phyloP scores from a whole-genome alignment of 768 basidiomycete genomes.

The Nidularia pulvinata region DNA sequence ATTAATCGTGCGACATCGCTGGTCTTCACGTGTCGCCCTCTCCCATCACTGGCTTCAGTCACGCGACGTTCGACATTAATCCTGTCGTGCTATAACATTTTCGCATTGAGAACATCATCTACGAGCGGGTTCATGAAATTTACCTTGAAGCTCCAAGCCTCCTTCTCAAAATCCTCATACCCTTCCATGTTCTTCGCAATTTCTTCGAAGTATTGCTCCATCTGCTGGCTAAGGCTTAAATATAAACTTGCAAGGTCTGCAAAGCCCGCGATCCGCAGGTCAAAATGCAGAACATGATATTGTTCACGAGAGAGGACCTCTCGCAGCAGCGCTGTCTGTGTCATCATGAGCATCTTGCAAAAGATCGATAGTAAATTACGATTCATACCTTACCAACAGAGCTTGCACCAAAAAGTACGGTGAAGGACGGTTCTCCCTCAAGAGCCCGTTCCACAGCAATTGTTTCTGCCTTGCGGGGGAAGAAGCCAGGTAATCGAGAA shows the following conservation, averaged over 20 bases:
- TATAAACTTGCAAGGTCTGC: conserved; percentile 81
- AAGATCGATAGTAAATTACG: background rate
- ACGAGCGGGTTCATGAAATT: too few relatives aligned
- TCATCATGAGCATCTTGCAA: background rate
- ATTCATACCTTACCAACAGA: conserved; percentile 72
- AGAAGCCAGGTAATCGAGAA: conserved; percentile 74
- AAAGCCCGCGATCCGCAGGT: conserved; percentile 83
- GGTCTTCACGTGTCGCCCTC: conserved; percentile 58
- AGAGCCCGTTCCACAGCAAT: conserved; percentile 64
- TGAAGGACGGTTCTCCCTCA: conserved; percentile 76
- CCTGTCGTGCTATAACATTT: conserved; percentile 63
- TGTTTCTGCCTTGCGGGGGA: conserved; percentile 66
- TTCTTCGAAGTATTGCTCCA: conserved; percentile 78
- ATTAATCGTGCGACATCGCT: conserved; percentile 82
- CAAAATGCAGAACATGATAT: conserved; percentile 84
- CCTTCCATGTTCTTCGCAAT: conserved; percentile 60
- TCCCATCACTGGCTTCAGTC: conserved; percentile 36
- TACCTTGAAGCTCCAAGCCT: conserved; percentile 82
- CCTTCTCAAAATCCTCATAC: conserved; percentile 71
- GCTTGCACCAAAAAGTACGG: conserved; percentile 78
- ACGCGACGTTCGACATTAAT: conserved; percentile 67
- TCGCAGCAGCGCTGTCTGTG: conserved; percentile 73
- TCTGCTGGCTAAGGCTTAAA: conserved; percentile 73
- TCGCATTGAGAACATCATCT: background rate
- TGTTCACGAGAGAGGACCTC: conserved; percentile 69